Conservation (phyloP, 306 rosid species). For the Abrus pulchellus region DNA sequence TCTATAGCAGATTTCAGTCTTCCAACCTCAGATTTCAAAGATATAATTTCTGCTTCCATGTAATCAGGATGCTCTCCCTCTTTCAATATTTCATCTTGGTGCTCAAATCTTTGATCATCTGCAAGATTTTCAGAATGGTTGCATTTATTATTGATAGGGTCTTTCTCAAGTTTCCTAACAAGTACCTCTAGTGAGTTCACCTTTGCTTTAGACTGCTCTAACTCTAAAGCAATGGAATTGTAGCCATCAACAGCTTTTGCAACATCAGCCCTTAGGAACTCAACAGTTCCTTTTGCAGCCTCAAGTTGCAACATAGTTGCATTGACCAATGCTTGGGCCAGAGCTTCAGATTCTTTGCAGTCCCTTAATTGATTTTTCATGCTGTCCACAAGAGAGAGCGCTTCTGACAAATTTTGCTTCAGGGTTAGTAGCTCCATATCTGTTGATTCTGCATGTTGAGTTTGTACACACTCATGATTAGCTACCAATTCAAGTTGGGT, state of each 20-base stretch:
- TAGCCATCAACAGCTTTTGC: slow-evolving; percentile 61
- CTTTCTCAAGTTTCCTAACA: slow-evolving; percentile 59
- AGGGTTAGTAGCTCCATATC: slow-evolving; percentile 70
- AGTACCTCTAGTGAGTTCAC: slow-evolving; percentile 67
- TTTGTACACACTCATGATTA: slow-evolving; percentile 59
- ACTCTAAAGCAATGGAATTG: slow-evolving; percentile 64
- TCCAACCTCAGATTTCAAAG: slow-evolving; percentile 66
- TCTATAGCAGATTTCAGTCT: slow-evolving; percentile 66
- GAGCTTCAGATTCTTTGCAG: slow-evolving; percentile 74
- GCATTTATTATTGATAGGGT: slow-evolving; percentile 33
- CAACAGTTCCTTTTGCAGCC: slow-evolving; percentile 68
- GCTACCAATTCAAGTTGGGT: slow-evolving; percentile 71
- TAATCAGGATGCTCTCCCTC: slow-evolving; percentile 42
- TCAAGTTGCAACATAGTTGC: slow-evolving; percentile 82
- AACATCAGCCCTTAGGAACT: slow-evolving; percentile 66
- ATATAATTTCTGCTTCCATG: slow-evolving; percentile 57
- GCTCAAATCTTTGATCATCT: slow-evolving; percentile 26
- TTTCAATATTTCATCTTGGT: slow-evolving; percentile 45
- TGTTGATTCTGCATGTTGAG: slow-evolving; percentile 57
- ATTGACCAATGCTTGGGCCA: slow-evolving; percentile 60
- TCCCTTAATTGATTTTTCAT: slow-evolving; percentile 66
- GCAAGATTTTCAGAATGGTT: slow-evolving; percentile 36
- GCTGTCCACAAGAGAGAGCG: slow-evolving; percentile 68
- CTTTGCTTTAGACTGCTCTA: slow-evolving; percentile 67
- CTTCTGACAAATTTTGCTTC: slow-evolving; percentile 71